Percentiles rank a stretch among this genome's conserved stretches.
Evolutionary conservation across 768 basidiomycete genomes (phyloP).

Genomic region (Lentinus brumalis): DNA sequence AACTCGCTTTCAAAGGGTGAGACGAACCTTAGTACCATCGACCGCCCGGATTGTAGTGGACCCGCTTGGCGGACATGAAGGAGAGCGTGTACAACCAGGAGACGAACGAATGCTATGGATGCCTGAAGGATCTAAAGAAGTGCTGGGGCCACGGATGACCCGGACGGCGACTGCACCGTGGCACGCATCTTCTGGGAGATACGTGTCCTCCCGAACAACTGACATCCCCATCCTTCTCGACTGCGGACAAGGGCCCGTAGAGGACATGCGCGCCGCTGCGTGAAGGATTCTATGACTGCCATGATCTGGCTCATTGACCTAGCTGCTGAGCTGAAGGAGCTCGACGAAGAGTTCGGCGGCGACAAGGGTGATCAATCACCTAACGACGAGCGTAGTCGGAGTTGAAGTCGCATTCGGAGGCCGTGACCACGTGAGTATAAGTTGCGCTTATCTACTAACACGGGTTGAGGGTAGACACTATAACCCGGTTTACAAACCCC

Average conservation of each 20-base stretch:
- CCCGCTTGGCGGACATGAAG: conserved; percentile 78
- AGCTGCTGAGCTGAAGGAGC: conserved; percentile 90
- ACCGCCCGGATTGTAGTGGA: conserved; percentile 75
- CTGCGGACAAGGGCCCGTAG: conserved; percentile 76
- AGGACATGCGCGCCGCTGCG: conserved; percentile 81
- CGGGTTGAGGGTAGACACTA: too few relatives aligned
- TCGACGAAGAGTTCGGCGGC: conserved; percentile 79
- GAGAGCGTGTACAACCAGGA: conserved; percentile 70
- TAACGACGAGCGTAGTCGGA: too few relatives aligned
- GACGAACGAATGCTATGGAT: conserved; percentile 71
- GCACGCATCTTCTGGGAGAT: conserved; percentile 91
- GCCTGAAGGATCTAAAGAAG: conserved; percentile 92
- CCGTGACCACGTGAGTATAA: too few relatives aligned
- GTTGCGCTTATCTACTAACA: too few relatives aligned
- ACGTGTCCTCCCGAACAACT: conserved; percentile 83
- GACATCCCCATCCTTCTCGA: conserved; percentile 85
- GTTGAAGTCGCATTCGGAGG: too few relatives aligned
- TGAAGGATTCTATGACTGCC: conserved; percentile 90
- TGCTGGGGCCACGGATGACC: conserved; percentile 95
- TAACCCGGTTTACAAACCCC: too few relatives aligned
- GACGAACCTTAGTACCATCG: conserved; percentile 60
- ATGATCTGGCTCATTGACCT: conserved; percentile 99
- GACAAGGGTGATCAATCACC: too few relatives aligned
- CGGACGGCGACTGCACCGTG: conserved; percentile 94
- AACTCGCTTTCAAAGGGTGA: conserved; percentile 30